Conservation (phyloP, 495 filamentous ascomycete species). For the Friedmanniomyces simplex region DNA sequence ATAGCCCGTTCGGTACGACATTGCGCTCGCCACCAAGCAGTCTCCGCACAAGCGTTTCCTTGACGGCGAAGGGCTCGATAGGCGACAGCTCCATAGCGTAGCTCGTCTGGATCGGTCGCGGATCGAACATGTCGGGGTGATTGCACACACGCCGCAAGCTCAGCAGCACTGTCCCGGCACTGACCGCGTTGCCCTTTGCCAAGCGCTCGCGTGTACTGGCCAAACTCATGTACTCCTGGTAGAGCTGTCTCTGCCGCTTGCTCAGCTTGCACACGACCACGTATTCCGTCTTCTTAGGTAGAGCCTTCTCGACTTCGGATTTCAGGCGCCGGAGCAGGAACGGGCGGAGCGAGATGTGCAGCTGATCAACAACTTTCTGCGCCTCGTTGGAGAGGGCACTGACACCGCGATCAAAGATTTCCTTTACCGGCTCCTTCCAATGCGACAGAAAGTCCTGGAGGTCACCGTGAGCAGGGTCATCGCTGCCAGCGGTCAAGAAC, state of each 20-base stretch:
- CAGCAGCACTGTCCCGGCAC: slow-evolving; percentile 97
- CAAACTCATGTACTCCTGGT: slow-evolving; percentile 94
- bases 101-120: slow-evolving; percentile 94
- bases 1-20: background rate
- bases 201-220: slow-evolving; percentile 80
- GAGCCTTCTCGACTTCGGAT: slow-evolving; percentile 97
- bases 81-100: slow-evolving; percentile 84
- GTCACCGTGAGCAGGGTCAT: slow-evolving; percentile 49
- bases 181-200: slow-evolving; percentile 91
- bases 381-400: slow-evolving; percentile 90
- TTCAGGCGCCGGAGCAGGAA: slow-evolving; percentile 89
- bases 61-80: slow-evolving; percentile 65
- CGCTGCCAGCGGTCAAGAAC: slow-evolving; percentile 79
- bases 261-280: slow-evolving; percentile 91
- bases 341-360: slow-evolving; percentile 86
- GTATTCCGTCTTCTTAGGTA: slow-evolving; percentile 96
- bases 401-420: slow-evolving; percentile 88
- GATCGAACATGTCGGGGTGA: slow-evolving; percentile 95
- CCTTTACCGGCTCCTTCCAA: slow-evolving; percentile 85
- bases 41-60: slow-evolving; percentile 39
- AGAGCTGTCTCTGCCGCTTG: slow-evolving; percentile 87
- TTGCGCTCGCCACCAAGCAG: slow-evolving; percentile 11
- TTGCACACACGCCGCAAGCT: slow-evolving; percentile 97
- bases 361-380: slow-evolving; percentile 73
- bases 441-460: slow-evolving; percentile 85